Base-by-base conservation (phyloP, 257 asterid species). In the Rhazya stricta region DNA sequence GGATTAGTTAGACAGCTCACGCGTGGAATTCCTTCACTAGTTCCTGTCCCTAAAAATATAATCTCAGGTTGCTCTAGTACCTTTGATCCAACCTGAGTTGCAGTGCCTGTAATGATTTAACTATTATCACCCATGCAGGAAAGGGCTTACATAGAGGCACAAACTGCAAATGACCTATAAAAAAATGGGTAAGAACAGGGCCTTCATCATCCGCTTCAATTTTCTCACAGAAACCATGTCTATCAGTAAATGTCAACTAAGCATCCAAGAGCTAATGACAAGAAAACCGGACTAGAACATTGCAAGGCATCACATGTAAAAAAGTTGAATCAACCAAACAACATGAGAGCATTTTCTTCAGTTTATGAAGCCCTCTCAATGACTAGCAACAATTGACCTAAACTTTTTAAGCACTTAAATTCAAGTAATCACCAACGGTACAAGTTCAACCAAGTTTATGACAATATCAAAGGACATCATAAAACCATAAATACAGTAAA, bases 11-110 rank as follows among this genome's bases (percentile, higher is more conserved):
- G 99, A 88, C 99, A 95, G 90, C 99, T 95, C 77, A 95, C 97
- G 7, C 99, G 97, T 5, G 98, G 98, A 80, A 95, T 91, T 78
- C 99, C 99, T 84, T 95, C 97, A 81, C 99, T 95, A 73, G 99
- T 95, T 72, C 97, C 99, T 16, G 99, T 92, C 74, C 98, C 99
- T 13, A 89, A 34, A 76, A 95, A 95, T 66, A 92, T 76, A 75
- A 95, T 84, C 81, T 95, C 98, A 30, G 99, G 85, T 80, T 89
- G 87, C 53, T 77, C 83, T 34, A 75, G 50, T 66, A 75, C 61
- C 50, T 82, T 77, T 58, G 80, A 74, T 71, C 69, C 85, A 63
- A 54, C 77, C 21, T 86, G 80, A 79, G 78, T 81, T 15, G 73
- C 69, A 25, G 90, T 76, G 82, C 76, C 97, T 92, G 90, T 77